Percentiles rank a stretch among this genome's conserved stretches.
Conservation (phyloP, 345 rosid species). For the Citrus maxima region DNA sequence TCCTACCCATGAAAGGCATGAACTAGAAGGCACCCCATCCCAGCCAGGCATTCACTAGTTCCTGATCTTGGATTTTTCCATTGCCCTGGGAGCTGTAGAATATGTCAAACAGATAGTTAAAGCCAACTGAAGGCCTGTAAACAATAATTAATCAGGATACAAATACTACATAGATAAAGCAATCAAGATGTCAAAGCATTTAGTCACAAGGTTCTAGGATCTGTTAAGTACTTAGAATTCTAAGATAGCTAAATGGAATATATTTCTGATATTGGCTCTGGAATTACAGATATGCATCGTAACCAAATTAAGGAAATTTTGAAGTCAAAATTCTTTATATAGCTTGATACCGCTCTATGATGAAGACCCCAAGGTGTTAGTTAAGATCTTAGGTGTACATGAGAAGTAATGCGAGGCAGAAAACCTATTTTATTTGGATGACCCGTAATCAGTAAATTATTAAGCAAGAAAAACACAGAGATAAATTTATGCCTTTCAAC, state of each 20-base stretch:
- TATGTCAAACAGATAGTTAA: background rate
- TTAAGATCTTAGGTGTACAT: background rate
- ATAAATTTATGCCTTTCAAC: background rate
- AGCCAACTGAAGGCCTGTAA: background rate
- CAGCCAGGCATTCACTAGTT: slow-evolving; percentile 12
- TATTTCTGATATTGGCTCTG: too few species aligned
- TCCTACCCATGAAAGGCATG: background rate
- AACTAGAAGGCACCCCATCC: slow-evolving; percentile 9
- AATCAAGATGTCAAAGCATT: background rate
- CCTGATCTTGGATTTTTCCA: slow-evolving; percentile 60
- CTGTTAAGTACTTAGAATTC: background rate
- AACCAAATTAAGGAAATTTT: background rate
- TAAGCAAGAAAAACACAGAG: background rate
- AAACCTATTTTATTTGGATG: background rate
- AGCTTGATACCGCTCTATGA: background rate
- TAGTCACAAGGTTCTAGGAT: background rate
- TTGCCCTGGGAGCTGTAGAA: slow-evolving; percentile 53
- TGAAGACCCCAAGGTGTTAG: background rate
- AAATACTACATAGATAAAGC: background rate
- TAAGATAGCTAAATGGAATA: background rate
- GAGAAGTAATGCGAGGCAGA: background rate
- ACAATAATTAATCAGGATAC: background rate
- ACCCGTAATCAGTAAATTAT: background rate
- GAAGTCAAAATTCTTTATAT: background rate
- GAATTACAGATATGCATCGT: background rate